Base-by-base conservation (phyloP, 2,329 filamentous ascomycete genomes). In the Sporothrix schenckii region DNA sequence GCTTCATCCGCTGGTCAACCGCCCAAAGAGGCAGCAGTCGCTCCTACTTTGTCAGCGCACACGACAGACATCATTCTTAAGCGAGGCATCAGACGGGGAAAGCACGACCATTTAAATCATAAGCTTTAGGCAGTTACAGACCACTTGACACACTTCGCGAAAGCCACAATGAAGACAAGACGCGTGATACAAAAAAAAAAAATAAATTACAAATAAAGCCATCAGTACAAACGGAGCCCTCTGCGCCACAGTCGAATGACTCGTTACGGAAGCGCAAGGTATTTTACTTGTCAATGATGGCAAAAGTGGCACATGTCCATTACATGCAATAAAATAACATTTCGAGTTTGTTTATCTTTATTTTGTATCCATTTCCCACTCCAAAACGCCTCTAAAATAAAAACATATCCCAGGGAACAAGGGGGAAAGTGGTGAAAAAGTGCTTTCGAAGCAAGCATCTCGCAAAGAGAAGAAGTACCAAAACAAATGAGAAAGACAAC, bases 341-440 rank as follows among this genome's bases (percentile, higher is more conserved):
- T 34, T 61, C 16, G 7, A 49, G 30, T 34, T 68, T 54, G 47
- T 53, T 69, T 53, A 63, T 69, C 53, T 63, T 69, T 63, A 52
- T 52, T 71, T 71, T 71, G 60, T 47, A 60, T 65, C 69, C 70
- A 68, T 66, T 66, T 60, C 70, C 68, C 68, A 39, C 52, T 61
- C 68, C 61, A 21, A 69, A 72, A 72, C 71, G 68, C 71, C 71
- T 72, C 69, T 54, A 49, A 53, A 66, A 19, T 21, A 27, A 52
- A 66, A 11, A 30, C n/a, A 52, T 13, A 67, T 34, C 49, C 54
- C 39, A 21, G 41, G 49, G 49, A 7, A 61, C 14, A 61, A n/a
- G 44, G 44, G 53, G 50, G 21, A 13, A 49, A 10, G 39, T 14
- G n/a, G 41, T 4, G 30, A 49, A 49, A 13, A 65, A 5, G 13